Evolutionary conservation across 352 stramenopile species (phyloP).

Genomic region (Globisporangium echinulatum): DNA sequence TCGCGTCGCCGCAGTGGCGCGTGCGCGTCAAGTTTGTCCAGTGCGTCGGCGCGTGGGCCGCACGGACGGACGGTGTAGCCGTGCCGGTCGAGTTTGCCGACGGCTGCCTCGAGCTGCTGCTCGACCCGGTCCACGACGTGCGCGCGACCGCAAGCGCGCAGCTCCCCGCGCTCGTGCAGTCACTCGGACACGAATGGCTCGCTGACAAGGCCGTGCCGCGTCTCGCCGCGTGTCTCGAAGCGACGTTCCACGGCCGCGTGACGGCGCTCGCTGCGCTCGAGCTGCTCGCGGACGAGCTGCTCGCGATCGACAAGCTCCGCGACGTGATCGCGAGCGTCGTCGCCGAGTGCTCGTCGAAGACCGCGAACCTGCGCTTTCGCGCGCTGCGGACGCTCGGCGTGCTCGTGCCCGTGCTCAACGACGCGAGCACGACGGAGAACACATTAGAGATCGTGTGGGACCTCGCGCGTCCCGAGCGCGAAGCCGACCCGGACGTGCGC

Average conservation of each 20-base stretch:
- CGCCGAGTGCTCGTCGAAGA: conserved; percentile 74
- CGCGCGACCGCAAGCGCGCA: conserved; percentile 55
- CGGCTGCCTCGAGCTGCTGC: conserved; percentile 58
- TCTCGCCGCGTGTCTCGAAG: conserved; percentile 56
- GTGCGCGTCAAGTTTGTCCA: conserved; percentile 84
- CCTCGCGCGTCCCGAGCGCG: conserved; percentile 47
- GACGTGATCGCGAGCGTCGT: conserved; percentile 60
- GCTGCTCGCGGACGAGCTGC: conserved; percentile 48
- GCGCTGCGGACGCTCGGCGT: conserved; percentile 61
- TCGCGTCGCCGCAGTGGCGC: conserved; percentile 68
- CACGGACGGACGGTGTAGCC: conserved; percentile 46
- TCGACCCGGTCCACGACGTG: conserved; percentile 69
- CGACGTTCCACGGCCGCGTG: conserved; percentile 66
- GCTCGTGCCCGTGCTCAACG: conserved; percentile 64
- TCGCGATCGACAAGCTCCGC: conserved; percentile 61
- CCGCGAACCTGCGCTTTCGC: conserved; percentile 75
- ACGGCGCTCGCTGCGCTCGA: conserved; percentile 69
- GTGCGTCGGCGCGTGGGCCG: conserved; percentile 75
- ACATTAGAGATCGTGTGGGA: conserved; percentile 74
- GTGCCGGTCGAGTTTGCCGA: conserved; percentile 68
- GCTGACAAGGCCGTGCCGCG: conserved; percentile 55
- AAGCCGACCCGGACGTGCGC: conserved; percentile 67
- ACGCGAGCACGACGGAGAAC: conserved; percentile 52
- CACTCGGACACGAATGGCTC: conserved; percentile 76
- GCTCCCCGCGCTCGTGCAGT: conserved; percentile 55